These are phyloP conservation scores for Fraxinus baroniana DNA, from an alignment of 305 asterid genomes.

Conservation along the genomic window DNA sequence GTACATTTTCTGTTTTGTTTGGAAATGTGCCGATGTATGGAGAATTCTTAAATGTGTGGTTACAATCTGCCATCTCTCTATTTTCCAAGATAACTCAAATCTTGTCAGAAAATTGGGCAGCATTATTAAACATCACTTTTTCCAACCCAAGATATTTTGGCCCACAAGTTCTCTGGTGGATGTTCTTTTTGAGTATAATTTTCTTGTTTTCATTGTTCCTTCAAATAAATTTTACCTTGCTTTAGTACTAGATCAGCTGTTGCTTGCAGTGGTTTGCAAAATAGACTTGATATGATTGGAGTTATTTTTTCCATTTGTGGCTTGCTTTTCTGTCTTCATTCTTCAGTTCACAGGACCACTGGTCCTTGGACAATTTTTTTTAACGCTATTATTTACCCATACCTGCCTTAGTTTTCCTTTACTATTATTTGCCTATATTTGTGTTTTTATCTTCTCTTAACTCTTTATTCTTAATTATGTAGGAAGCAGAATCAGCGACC, in stretches of 20 bases:
- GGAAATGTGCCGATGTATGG: neutral
- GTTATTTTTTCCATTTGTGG: neutral
- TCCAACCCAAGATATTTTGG: neutral
- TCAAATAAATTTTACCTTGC: neutral
- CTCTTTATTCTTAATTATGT: constrained; percentile 26
- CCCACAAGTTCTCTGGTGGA: neutral
- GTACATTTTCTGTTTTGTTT: neutral
- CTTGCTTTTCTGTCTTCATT: neutral
- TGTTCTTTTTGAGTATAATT: neutral
- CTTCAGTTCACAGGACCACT: neutral
- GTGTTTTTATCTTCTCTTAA: constrained; percentile 15
- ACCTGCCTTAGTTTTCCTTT: neutral
- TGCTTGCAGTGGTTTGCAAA: neutral
- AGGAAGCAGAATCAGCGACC: constrained; percentile 96
- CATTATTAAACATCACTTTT: neutral
- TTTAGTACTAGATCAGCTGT: neutral
- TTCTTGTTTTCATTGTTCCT: neutral
- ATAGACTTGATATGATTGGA: neutral
- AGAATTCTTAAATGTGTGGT: neutral
- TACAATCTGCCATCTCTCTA: neutral
- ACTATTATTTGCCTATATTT: constrained; percentile 20
- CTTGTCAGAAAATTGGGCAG: neutral
- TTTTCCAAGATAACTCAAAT: neutral
- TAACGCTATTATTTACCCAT: constrained; percentile 2
- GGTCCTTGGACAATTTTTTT: constrained; percentile 19